phyloP scores from a whole-genome alignment of 352 stramenopile species.

The Pythium pyrilobum region DNA sequence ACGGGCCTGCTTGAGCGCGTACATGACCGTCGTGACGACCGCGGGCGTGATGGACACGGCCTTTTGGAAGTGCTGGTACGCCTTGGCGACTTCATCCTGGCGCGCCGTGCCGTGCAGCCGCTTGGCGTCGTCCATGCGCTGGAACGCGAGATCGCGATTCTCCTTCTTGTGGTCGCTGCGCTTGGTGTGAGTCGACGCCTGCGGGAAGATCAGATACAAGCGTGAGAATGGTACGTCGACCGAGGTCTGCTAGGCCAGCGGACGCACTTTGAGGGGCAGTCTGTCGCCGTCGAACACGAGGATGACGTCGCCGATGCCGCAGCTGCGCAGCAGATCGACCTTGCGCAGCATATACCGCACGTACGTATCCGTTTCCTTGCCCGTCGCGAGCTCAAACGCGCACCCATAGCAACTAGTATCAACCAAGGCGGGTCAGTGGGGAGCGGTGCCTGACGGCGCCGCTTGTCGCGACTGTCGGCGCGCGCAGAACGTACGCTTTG shows the following conservation, averaged over 20 bases:
- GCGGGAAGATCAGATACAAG: not conserved
- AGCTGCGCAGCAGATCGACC: constrained; percentile 52
- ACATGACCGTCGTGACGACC: constrained; percentile 56
- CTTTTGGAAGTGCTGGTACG: constrained; percentile 53
- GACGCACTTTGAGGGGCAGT: constrained; percentile 56
- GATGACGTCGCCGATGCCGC: constrained; percentile 46
- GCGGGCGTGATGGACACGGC: constrained; percentile 61
- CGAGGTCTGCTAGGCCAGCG: not conserved
- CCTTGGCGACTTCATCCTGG: constrained; percentile 49
- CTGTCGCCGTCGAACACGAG: constrained; percentile 76
- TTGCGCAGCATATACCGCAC: constrained; percentile 74
- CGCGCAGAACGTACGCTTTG: constrained; percentile 69
- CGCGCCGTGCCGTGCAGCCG: constrained; percentile 39
- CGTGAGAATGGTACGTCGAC: not conserved
- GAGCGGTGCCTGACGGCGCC: too few relatives aligned
- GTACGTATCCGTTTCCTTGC: constrained; percentile 56
- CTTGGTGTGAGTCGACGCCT: constrained; percentile 68
- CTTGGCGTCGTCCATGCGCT: constrained; percentile 44
- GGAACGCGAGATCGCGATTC: constrained; percentile 43
- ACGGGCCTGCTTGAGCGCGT: constrained; percentile 33
- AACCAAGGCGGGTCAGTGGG: not conserved
- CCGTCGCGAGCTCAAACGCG: constrained; percentile 66
- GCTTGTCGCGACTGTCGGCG: too few relatives aligned
- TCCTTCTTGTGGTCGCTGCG: constrained; percentile 49
- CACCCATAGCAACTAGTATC: constrained; percentile 61